Evolutionary conservation across 768 basidiomycete genomes (phyloP).

Genomic region (Rhodocollybia butyracea): DNA sequence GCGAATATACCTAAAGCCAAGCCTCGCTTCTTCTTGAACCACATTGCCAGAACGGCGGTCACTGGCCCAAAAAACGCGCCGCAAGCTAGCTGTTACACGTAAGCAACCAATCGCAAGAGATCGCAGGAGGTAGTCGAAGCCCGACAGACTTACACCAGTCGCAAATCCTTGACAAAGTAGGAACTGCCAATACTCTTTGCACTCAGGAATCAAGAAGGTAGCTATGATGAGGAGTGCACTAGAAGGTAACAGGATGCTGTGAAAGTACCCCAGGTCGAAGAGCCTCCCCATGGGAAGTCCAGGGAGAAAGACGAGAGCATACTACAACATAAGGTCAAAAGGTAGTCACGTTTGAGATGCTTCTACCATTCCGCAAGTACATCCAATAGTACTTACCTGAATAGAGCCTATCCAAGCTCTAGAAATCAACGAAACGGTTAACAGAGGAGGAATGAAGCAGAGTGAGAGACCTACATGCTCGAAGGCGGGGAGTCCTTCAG

Average conservation of each 20-base stretch:
- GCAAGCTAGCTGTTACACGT: conserved; percentile 33
- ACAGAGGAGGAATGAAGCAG: not conserved
- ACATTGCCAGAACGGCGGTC: conserved; percentile 60
- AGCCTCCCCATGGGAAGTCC: conserved; percentile 63
- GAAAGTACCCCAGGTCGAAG: conserved; percentile 73
- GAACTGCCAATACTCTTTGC: conserved; percentile 75
- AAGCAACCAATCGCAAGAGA: conserved; percentile 18
- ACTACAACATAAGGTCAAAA: too few species aligned
- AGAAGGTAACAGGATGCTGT: conserved; percentile 41
- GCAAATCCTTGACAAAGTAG: conserved; percentile 70
- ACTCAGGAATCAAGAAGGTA: conserved; percentile 69
- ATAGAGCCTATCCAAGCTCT: conserved; percentile 83
- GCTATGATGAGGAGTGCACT: conserved; percentile 49
- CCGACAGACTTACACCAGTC: conserved; percentile 46
- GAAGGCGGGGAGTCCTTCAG: conserved; percentile 52
- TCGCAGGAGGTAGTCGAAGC: conserved; percentile 1
- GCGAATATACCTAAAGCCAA: conserved; percentile 64
- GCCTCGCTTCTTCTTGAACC: conserved; percentile 63
- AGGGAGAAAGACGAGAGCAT: conserved; percentile 59
- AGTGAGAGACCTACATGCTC: conserved; percentile 54
- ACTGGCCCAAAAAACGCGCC: conserved; percentile 66
- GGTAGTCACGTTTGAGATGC: too few species aligned
- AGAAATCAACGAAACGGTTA: not conserved
- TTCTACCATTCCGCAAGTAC: too few species aligned
- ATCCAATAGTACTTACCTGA: conserved; percentile 41